These are phyloP conservation scores for Halophytophthora polymorphica DNA, from an alignment of 352 stramenopile species.

Conservation along the genomic window DNA sequence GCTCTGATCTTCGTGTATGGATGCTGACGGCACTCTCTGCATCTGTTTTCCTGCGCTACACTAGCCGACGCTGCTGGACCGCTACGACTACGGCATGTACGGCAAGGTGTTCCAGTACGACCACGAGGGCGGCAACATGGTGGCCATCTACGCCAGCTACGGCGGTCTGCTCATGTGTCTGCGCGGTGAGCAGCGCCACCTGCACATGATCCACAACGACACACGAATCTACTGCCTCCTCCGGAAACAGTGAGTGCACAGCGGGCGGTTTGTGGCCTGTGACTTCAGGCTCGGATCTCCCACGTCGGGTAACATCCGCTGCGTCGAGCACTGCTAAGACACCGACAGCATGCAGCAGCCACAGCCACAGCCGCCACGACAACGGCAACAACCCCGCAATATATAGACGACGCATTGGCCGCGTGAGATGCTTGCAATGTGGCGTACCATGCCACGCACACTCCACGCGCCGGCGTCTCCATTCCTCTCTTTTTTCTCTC, in stretches of 20 bases:
- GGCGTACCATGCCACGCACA: neutral
- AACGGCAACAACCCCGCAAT: too few relatives aligned
- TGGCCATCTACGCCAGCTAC: conserved; percentile 95
- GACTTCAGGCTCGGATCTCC: too few relatives aligned
- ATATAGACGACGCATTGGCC: neutral
- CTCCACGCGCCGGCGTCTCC: conserved; percentile 15
- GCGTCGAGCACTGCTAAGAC: too few relatives aligned
- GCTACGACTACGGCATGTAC: conserved; percentile 99
- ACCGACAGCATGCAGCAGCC: neutral
- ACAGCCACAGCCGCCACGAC: neutral
- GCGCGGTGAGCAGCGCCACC: conserved; percentile 94
- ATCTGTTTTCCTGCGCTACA: too few relatives aligned
- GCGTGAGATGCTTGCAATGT: neutral
- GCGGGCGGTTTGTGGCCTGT: too few relatives aligned
- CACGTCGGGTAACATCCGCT: too few relatives aligned
- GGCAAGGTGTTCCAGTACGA: conserved; percentile 97
- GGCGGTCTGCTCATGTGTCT: conserved; percentile 97
- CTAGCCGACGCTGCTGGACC: conserved; percentile 91
- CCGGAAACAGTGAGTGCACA: conserved; percentile 70
- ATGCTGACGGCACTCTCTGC: too few relatives aligned
- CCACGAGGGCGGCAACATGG: conserved; percentile 92
- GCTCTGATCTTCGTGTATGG: conserved; percentile 1
- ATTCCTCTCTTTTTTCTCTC: conserved; percentile 21
- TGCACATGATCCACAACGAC: conserved; percentile 97
- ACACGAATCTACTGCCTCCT: conserved; percentile 93